Conservation (phyloP, 257 asterid genomes). For the Solanum gracilifrons region DNA sequence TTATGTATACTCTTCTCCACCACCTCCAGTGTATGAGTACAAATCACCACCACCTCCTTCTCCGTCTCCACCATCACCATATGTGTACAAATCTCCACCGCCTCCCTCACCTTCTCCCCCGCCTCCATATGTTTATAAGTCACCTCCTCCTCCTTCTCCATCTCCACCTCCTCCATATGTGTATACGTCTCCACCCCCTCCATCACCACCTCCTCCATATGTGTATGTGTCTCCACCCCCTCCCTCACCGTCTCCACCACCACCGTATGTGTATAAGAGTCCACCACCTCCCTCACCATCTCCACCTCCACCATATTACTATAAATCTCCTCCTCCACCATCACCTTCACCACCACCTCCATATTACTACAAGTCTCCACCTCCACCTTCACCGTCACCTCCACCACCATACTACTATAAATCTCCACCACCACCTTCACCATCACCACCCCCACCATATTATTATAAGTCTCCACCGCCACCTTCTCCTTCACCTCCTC, state of each 20-base stretch:
- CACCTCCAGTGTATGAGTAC: not conserved
- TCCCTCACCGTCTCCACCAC: not conserved
- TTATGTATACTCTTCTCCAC: not conserved
- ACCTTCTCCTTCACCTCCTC: not conserved
- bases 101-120: not conserved
- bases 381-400: not conserved
- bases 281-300: not conserved
- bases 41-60: not conserved
- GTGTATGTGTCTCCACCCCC: not conserved
- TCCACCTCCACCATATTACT: not conserved
- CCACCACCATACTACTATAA: not conserved
- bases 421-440: not conserved
- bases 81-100: not conserved
- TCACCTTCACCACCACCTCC: not conserved
- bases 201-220: not conserved
- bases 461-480: not conserved
- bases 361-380: not conserved
- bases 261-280: too few species aligned
- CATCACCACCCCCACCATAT: not conserved
- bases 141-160: not conserved
- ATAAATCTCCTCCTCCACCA: not conserved
- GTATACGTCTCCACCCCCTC: not conserved
- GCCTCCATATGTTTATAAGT: not conserved
- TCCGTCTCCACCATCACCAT: not conserved
- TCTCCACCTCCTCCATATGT: not conserved